Conservation (phyloP, 139 green algal species). For the Mesotaenium endlicherianum region DNA sequence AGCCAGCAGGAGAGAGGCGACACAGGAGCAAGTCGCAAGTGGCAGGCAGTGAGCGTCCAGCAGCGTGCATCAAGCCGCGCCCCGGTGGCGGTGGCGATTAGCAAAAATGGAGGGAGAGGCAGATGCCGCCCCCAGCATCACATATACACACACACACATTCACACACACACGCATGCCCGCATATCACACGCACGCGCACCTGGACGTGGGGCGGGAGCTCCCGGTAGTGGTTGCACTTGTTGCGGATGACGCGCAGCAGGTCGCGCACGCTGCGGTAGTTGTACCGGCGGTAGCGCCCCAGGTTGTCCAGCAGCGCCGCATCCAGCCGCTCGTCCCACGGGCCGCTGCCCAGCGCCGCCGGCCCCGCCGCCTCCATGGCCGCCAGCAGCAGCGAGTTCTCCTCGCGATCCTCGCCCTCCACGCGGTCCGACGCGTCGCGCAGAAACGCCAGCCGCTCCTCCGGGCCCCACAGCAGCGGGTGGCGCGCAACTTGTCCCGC, state of each 20-base stretch:
- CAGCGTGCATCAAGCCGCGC: too few species aligned
- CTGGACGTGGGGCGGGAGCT: slow-evolving; percentile 72
- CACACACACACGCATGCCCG: not conserved
- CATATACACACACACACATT: slow-evolving; percentile 3
- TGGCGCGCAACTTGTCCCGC: slow-evolving; percentile 74
- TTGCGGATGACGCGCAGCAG: slow-evolving; percentile 97
- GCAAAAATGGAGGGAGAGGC: too few species aligned
- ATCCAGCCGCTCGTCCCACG: slow-evolving; percentile 76
- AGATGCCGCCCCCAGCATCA: slow-evolving; percentile 3
- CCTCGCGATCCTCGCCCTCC: slow-evolving; percentile 81
- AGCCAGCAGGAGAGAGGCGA: too few species aligned
- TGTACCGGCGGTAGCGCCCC: slow-evolving; percentile 70
- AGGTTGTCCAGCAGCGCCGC: slow-evolving; percentile 82
- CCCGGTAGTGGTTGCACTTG: slow-evolving; percentile 94
- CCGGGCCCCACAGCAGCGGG: slow-evolving; percentile 85
- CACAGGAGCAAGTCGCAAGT: too few species aligned
- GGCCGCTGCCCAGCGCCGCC: slow-evolving; percentile 39
- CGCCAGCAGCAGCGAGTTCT: slow-evolving; percentile 28
- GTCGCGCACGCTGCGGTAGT: slow-evolving; percentile 73
- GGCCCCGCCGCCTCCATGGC: slow-evolving; percentile 38
- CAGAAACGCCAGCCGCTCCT: slow-evolving; percentile 83
- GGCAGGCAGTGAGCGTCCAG: too few species aligned
- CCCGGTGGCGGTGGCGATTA: too few species aligned
- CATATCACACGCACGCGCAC: slow-evolving; percentile 7
- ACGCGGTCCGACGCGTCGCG: slow-evolving; percentile 76